Conservation (phyloP, 345 rosid genomes). For the Citrus trifoliata region DNA sequence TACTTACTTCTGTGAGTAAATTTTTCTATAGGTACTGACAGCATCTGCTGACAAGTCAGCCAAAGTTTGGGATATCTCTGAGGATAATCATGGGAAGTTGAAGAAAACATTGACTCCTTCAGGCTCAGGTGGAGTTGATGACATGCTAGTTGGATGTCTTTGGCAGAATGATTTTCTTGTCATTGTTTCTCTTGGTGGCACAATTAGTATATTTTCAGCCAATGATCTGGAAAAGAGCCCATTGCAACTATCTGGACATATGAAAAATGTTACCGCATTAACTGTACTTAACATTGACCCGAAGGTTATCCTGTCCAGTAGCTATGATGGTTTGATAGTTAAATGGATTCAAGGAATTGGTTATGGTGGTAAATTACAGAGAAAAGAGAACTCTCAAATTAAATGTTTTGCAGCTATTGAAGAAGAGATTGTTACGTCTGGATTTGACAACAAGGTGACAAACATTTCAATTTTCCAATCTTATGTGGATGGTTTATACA, state of each 20-base stretch:
- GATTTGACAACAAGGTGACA: constrained; percentile 87
- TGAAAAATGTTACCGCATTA: constrained; percentile 79
- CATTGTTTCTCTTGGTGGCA: constrained; percentile 90
- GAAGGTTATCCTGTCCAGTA: constrained; percentile 61
- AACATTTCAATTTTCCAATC: neutral
- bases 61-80: constrained; percentile 86
- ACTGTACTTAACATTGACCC: constrained; percentile 61
- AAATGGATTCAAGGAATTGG: constrained; percentile 92
- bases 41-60: constrained; percentile 98
- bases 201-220: constrained; percentile 68
- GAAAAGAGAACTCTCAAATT: constrained; percentile 76
- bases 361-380: constrained; percentile 66
- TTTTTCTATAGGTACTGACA: constrained; percentile 60
- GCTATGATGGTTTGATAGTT: constrained; percentile 88
- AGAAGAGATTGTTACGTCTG: constrained; percentile 82
- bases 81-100: constrained; percentile 63
- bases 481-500: neutral
- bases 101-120: constrained; percentile 62
- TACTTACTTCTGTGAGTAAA: neutral
- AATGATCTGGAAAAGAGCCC: constrained; percentile 76
- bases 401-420: constrained; percentile 82
- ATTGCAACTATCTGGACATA: constrained; percentile 70
- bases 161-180: constrained; percentile 91
- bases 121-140: constrained; percentile 82
- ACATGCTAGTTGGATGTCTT: constrained; percentile 94